Evolutionary conservation across 2,329 filamentous ascomycete species (phyloP), one percentile per base, ranked within the genome.

Genomic region (Penicillium sp.): DNA sequence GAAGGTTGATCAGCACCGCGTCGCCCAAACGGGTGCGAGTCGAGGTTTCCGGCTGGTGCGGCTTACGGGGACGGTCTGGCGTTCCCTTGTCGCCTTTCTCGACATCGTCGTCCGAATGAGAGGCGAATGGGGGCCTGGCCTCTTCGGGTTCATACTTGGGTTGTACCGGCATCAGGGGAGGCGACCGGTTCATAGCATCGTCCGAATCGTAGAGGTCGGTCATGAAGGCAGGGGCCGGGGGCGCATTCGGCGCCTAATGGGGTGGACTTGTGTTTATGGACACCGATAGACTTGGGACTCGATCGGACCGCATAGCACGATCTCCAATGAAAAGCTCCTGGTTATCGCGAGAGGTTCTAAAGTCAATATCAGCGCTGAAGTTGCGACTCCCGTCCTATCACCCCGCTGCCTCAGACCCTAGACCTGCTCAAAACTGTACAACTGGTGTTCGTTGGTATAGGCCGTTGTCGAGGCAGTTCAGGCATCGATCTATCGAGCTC

Each of bases 1-100:
- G 81, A 70, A 81, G 79, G 53, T 77, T 75, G 59, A 93, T 81
- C 71, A 93, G 79, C 60, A 90, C 85, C 63, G 80, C 59, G 58
- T 67, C 64, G 63, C 66, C 83, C 81, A 89, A 86, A 64, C 83
- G 84, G 68, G 83, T 83, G 57, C 68, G 69, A 48, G 65, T 59
- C 60, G 63, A 67, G 55, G 65, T 56, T 54, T 60, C 61, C 57
- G 61, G 67, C 56, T 62, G 61, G 64, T 60, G 54, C 53, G 42
- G 66, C 69, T 75, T 74, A 72, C 71, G 68, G 62, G 71, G 68
- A 67, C 65, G 61, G 51, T 65, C 65, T 51, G 60, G 54, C 61
- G 68, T 68, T 67, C 67, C 66, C 66, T 69, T 66, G 52, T 61
- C 53, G 24, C 60, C 57, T 55, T 67, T 62, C 44, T 60, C 52